Evolutionary conservation across 495 filamentous ascomycete species (phyloP).

Genomic region (Aspergillus asperescens): DNA sequence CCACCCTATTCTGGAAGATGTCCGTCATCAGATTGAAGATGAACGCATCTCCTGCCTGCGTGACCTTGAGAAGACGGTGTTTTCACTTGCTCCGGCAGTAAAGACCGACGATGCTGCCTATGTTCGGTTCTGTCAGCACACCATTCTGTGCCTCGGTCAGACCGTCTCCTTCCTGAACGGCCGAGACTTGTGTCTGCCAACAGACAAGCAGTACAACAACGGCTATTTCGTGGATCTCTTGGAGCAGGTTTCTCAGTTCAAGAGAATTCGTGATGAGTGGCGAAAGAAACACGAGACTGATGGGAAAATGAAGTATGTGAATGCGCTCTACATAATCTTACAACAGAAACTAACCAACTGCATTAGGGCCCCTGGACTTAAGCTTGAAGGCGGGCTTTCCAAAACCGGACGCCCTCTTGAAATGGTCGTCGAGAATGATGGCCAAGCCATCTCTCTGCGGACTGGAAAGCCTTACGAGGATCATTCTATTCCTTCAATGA

Average conservation of each 20-base stretch:
- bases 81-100: constrained; percentile 82
- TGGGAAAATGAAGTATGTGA: constrained; percentile 24
- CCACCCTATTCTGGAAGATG: constrained; percentile 67
- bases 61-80: constrained; percentile 83
- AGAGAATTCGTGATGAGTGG: constrained; percentile 51
- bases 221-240: constrained; percentile 92
- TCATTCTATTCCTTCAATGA: constrained; percentile 45
- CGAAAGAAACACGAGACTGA: constrained; percentile 30
- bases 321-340: not conserved
- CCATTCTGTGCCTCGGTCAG: constrained; percentile 78
- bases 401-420: constrained; percentile 72
- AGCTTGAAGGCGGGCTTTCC: constrained; percentile 68
- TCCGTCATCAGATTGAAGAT: constrained; percentile 68
- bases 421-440: constrained; percentile 72
- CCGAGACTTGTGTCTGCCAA: constrained; percentile 70
- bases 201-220: constrained; percentile 83
- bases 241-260: constrained; percentile 76
- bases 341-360: not conserved
- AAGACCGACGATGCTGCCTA: constrained; percentile 59
- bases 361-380: constrained; percentile 58
- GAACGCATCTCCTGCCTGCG: constrained; percentile 80
- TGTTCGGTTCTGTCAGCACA: constrained; percentile 80
- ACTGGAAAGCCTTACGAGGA: constrained; percentile 51
- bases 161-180: constrained; percentile 75
- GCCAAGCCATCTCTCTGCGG: constrained; percentile 67